Percentiles rank a stretch among this genome's conserved stretches.
These are phyloP conservation scores for Pyricularia sp. DNA, from an alignment of 2,329 filamentous ascomycete species.

Conservation along the genomic window DNA sequence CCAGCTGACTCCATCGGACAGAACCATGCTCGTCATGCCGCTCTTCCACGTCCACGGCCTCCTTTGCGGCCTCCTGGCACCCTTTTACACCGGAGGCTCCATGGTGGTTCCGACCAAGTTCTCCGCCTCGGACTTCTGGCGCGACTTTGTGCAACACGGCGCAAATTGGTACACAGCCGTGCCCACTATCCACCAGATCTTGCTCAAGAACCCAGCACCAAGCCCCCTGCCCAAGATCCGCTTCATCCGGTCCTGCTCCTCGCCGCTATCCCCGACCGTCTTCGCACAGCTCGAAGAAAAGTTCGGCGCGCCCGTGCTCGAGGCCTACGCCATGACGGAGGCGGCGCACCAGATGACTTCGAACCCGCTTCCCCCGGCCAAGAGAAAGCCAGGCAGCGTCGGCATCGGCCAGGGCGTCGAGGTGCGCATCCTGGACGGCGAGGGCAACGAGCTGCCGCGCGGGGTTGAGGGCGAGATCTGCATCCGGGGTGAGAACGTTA, in stretches of 20 bases:
- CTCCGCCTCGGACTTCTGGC: conserved; percentile 77
- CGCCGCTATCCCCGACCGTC: conserved; percentile 70
- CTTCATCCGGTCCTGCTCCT: conserved; percentile 83
- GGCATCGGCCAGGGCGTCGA: conserved; percentile 79
- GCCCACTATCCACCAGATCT: conserved; percentile 86
- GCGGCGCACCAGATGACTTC: conserved; percentile 80
- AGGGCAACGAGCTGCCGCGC: conserved; percentile 57
- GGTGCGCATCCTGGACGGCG: conserved; percentile 64
- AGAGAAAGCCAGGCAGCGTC: conserved; percentile 73
- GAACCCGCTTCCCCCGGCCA: conserved; percentile 59
- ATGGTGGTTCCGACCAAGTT: conserved; percentile 72
- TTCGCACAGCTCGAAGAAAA: conserved; percentile 71
- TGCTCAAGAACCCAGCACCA: conserved; percentile 65
- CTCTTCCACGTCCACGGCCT: conserved; percentile 89
- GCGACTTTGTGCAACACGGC: conserved; percentile 60
- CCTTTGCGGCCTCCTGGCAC: conserved; percentile 71
- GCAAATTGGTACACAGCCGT: conserved; percentile 92
- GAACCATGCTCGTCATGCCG: conserved; percentile 83
- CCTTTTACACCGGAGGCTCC: conserved; percentile 66
- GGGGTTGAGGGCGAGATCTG: conserved; percentile 74
- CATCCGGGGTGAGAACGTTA: conserved; percentile 75
- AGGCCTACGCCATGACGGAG: conserved; percentile 91
- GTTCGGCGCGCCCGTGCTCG: conserved; percentile 71
- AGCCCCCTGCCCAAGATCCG: conserved; percentile 62
- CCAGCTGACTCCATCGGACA: conserved; percentile 57